These are phyloP conservation scores for Saturnispora gosingensis DNA, from an alignment of 805 yeast genomes.

Conservation along the genomic window DNA sequence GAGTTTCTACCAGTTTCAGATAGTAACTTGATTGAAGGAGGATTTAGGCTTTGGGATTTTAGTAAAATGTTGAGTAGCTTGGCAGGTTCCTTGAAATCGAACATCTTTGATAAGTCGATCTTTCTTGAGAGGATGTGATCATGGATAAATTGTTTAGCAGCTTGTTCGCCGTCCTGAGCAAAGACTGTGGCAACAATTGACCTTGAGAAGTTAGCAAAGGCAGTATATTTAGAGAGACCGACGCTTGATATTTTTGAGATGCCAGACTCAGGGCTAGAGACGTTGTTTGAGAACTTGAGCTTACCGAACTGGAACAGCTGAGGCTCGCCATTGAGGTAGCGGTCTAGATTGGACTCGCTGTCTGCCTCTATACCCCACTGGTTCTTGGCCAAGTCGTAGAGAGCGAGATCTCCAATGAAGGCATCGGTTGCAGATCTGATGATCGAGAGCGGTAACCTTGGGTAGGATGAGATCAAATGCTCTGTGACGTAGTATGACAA, in stretches of 20 bases:
- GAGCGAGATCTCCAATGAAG: conserved; percentile 56
- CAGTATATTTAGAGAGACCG: conserved; percentile 24
- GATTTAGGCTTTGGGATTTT: conserved; percentile 60
- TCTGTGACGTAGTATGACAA: conserved; percentile 70
- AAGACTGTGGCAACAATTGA: conserved; percentile 77
- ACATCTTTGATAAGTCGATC: conserved; percentile 62
- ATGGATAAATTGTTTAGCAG: conserved; percentile 58
- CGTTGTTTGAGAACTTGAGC: conserved; percentile 37
- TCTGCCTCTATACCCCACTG: conserved; percentile 89
- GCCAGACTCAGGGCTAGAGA: conserved; percentile 44
- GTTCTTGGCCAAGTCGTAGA: conserved; percentile 54
- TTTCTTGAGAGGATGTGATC: conserved; percentile 77
- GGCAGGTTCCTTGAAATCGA: conserved; percentile 77
- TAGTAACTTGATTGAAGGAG: conserved; percentile 72
- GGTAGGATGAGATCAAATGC: conserved; percentile 64
- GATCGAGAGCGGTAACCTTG: conserved; percentile 79
- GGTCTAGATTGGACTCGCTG: conserved; percentile 48
- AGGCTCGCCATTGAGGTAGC: conserved; percentile 61
- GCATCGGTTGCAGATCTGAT: conserved; percentile 69
- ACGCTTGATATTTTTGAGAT: conserved; percentile 28
- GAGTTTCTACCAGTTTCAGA: conserved; percentile 92
- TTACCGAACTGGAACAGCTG: conserved; percentile 62
- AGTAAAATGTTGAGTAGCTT: conserved; percentile 73
- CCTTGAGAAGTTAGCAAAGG: conserved; percentile 65
- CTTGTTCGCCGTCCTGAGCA: conserved; percentile 58